Evolutionary conservation across 1,139 yeast genomes (phyloP).

Genomic region (Trichomonascaceae sp.): DNA sequence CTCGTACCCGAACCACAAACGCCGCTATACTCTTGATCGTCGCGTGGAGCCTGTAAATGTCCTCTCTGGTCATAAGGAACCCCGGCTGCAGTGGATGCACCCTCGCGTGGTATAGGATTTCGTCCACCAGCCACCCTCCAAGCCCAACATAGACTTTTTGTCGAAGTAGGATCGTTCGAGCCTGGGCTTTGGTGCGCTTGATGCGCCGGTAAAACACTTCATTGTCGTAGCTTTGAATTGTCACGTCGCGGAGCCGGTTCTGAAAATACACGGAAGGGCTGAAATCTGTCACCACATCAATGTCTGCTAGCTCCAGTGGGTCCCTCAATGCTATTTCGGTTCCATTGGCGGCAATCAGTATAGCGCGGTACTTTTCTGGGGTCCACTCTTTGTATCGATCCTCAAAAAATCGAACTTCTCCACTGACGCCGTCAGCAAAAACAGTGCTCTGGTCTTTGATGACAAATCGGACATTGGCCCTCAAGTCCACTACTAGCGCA

Average conservation of each 20-base stretch:
- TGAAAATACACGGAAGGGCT: neutral
- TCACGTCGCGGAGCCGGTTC: neutral
- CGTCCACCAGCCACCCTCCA: neutral
- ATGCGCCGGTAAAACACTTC: neutral
- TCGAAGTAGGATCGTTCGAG: neutral
- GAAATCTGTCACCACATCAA: neutral
- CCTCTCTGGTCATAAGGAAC: neutral
- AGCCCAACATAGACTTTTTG: neutral
- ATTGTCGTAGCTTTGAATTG: neutral
- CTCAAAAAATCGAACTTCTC: too few species aligned
- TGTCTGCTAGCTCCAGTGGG: neutral
- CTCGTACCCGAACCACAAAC: neutral
- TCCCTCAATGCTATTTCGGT: neutral
- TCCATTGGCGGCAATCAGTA: neutral
- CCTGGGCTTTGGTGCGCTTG: neutral
- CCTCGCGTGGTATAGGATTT: neutral
- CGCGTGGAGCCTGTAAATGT: neutral
- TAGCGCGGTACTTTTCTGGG: neutral
- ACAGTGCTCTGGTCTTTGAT: too few species aligned
- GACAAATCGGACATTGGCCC: neutral
- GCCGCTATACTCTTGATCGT: neutral
- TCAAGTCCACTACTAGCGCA: neutral
- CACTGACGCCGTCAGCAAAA: neutral
- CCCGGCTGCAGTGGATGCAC: neutral
- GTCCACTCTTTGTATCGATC: neutral